Evolutionary conservation across 352 stramenopile species (phyloP), one percentile per base, ranked within the genome.

Genomic region (Globisporangium emineosum): DNA sequence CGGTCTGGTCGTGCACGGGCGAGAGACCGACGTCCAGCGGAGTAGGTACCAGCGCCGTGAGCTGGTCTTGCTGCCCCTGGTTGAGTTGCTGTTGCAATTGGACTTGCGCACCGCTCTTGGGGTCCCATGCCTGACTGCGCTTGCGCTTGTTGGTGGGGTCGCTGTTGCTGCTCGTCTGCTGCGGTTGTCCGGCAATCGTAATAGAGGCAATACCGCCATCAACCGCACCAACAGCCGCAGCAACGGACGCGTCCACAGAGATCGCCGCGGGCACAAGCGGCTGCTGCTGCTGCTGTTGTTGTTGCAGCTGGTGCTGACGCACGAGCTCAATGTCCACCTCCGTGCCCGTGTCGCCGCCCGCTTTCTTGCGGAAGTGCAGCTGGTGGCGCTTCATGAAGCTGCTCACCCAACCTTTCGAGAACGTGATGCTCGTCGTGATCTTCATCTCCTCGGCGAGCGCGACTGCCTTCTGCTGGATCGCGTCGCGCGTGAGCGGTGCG

Each of bases 391-490:
- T 80, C 66, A 86, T 73, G 62, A 88, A 87, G 64, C 78, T 81
- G 37, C 67, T 76, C 65, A 86, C 74, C 78, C 78, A 90, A 7
- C 81, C 78, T 47, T 80, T 87, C 21, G 81, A 90, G 69, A 86
- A 90, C 50, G 63, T 74, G 63, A 86, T 64, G 51, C 68, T 64
- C 19, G 70, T 62, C 27, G 62, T 47, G 49, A 83, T 66, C 50
- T 77, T 51, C 66, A 86, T 75, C 57, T 81, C 69, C 15, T 68
- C 51, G 5, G 75, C 75, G 42, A 86, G 32, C 27, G 69, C 64
- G 21, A 69, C 35, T 7, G 78, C 77, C 49, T 71, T 72, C 21
- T 73, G 72, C 69, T 72, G 69, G 64, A 77, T 79, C 57, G 49
- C 64, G 19, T 66, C 53, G 33, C 69, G 68, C 54, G 73, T 81